Conservation (phyloP, 164 flowering plant species). For the Akebia trifoliata region DNA sequence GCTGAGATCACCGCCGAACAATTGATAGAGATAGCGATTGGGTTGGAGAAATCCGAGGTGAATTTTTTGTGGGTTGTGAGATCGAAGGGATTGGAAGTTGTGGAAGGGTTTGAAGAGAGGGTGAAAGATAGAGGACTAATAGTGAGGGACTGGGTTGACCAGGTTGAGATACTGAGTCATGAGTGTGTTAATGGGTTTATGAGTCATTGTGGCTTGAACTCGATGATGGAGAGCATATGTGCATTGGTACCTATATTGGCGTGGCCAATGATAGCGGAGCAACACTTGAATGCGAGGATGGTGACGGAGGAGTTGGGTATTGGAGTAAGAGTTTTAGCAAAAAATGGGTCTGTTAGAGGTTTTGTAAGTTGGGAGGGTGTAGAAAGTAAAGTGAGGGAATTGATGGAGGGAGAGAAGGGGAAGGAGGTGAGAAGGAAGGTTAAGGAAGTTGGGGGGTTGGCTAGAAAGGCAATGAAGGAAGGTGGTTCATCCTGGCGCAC, state of each 20-base stretch:
- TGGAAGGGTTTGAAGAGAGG: conserved; percentile 29
- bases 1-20: conserved; percentile 37
- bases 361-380: background rate
- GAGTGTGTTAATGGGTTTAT: conserved; percentile 41
- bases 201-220: conserved; percentile 67
- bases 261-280: conserved; percentile 10
- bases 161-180: conserved; percentile 38
- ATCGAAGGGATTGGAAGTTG: conserved; percentile 7
- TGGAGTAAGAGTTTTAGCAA: conserved; percentile 4
- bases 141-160: conserved; percentile 57
- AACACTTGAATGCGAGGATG: conserved; percentile 11
- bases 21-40: conserved; percentile 30
- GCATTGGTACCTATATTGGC: conserved; percentile 1
- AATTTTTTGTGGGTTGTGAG: conserved; percentile 42
- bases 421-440: conserved; percentile 5
- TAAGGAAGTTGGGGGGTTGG: background rate
- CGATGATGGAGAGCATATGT: conserved; percentile 17
- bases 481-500: conserved; percentile 9
- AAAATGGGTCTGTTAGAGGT: background rate
- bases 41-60: conserved; percentile 30
- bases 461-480: conserved; percentile 1
- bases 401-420: conserved; percentile 8
- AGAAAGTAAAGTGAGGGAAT: background rate
- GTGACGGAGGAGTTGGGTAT: conserved; percentile 5
- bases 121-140: conserved; percentile 48